These are phyloP conservation scores for Rubia balearica DNA, from an alignment of 305 asterid species.

Conservation along the genomic window DNA sequence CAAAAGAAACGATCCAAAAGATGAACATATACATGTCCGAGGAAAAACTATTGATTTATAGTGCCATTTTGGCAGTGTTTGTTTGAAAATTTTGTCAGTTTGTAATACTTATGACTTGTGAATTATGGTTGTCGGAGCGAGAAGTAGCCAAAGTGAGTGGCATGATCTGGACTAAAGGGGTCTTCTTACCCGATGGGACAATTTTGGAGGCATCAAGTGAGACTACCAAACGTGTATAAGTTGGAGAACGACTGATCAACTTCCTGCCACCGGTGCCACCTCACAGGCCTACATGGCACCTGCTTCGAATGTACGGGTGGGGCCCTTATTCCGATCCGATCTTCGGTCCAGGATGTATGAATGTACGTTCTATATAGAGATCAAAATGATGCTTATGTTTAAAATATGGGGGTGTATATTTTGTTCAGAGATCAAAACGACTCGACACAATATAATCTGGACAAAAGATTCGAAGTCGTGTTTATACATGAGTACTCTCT, in stretches of 20 bases:
- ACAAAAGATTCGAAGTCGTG: too few species aligned
- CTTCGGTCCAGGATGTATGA: too few species aligned
- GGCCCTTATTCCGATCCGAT: too few species aligned
- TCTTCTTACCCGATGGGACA: slow-evolving; percentile 6
- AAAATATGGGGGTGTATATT: too few species aligned
- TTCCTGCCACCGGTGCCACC: not conserved
- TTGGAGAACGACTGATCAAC: slow-evolving; percentile 7
- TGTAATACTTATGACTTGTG: not conserved
- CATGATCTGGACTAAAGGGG: slow-evolving; percentile 6
- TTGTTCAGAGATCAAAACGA: too few species aligned
- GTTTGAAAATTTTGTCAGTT: slow-evolving; percentile 16
- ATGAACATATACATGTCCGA: slow-evolving; percentile 1
- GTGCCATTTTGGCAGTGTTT: not conserved
- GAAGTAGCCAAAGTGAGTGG: slow-evolving; percentile 21
- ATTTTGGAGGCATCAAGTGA: slow-evolving; percentile 7
- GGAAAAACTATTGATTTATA: not conserved
- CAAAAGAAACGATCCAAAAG: not conserved
- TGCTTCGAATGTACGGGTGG: slow-evolving; percentile 11
- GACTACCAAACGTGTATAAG: slow-evolving; percentile 5
- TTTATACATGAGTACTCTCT: too few species aligned
- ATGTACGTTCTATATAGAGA: too few species aligned
- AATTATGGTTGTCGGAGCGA: slow-evolving; percentile 23
- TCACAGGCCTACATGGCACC: too few species aligned
- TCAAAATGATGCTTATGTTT: too few species aligned
- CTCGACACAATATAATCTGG: too few species aligned